These are phyloP conservation scores for Erythrobasidium hasegawianum DNA, from an alignment of 1,284 basidiomycete genomes.

Conservation along the genomic window DNA sequence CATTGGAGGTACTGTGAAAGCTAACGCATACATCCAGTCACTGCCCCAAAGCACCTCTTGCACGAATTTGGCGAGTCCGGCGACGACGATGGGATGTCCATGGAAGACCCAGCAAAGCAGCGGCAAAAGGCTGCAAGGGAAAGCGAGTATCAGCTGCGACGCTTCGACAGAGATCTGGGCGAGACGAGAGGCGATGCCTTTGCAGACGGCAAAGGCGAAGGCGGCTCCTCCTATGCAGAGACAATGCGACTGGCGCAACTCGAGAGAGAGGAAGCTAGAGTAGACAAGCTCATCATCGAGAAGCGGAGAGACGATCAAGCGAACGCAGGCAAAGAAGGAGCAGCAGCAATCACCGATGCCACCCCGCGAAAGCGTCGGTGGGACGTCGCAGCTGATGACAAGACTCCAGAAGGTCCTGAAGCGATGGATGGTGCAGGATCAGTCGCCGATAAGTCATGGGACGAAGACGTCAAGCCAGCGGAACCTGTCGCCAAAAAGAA, in stretches of 20 bases:
- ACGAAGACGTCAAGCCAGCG: constrained; percentile 61
- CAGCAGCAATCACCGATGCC: constrained; percentile 55
- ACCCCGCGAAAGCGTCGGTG: constrained; percentile 78
- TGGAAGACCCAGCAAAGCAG: constrained; percentile 78
- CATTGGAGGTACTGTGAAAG: background rate
- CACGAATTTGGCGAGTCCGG: constrained; percentile 86
- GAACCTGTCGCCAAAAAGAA: constrained; percentile 75
- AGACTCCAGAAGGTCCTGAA: constrained; percentile 54
- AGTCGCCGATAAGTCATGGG: constrained; percentile 46
- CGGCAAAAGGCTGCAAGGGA: constrained; percentile 91
- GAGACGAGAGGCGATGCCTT: constrained; percentile 68
- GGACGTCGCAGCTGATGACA: constrained; percentile 63
- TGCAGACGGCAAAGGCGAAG: constrained; percentile 56
- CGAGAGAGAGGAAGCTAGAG: constrained; percentile 88
- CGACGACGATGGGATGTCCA: constrained; percentile 62
- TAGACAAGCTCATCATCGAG: constrained; percentile 79
- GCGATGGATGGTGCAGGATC: constrained; percentile 43
- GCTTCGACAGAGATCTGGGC: constrained; percentile 68
- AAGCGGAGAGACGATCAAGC: constrained; percentile 79
- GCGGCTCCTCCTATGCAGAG: constrained; percentile 74
- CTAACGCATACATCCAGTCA: constrained; percentile 51
- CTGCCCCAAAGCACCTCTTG: constrained; percentile 88
- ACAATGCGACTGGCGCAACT: constrained; percentile 88
- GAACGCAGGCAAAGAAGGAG: constrained; percentile 67
- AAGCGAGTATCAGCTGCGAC: constrained; percentile 90